phyloP scores from a whole-genome alignment of 2,329 filamentous ascomycete species.

The Cladosporium velox region DNA sequence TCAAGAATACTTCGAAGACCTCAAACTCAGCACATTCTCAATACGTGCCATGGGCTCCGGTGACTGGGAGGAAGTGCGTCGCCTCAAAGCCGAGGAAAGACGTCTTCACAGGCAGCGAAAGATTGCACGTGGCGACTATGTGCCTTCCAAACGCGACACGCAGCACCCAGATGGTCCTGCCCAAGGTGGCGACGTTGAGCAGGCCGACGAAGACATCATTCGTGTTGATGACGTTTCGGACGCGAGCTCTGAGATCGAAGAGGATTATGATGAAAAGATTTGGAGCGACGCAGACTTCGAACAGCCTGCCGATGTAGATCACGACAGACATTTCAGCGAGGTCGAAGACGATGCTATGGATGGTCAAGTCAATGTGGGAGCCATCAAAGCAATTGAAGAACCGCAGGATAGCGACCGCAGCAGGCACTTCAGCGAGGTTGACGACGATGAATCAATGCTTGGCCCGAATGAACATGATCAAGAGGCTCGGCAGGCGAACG shows the following conservation, averaged over 20 bases:
- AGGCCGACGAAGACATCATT: constrained; percentile 17
- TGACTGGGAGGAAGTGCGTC: constrained; percentile 11
- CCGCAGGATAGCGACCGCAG: not conserved
- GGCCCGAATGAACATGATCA: not conserved
- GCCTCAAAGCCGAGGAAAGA: constrained; percentile 9
- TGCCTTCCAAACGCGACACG: not conserved
- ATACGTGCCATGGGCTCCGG: constrained; percentile 8
- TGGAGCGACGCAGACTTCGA: constrained; percentile 16
- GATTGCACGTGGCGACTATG: not conserved
- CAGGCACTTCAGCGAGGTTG: not conserved
- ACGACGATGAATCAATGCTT: not conserved
- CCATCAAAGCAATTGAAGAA: not conserved
- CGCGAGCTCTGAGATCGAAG: not conserved
- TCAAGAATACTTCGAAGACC: constrained; percentile 14
- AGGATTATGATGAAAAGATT: not conserved
- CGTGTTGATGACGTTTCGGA: constrained; percentile 5
- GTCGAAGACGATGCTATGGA: constrained; percentile 6
- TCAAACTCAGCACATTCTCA: constrained; percentile 10
- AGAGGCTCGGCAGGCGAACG: not conserved
- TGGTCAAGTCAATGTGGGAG: not conserved
- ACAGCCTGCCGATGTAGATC: constrained; percentile 9
- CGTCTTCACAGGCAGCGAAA: constrained; percentile 13
- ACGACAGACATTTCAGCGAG: constrained; percentile 12
- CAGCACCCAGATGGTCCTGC: constrained; percentile 15
- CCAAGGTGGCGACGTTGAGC: constrained; percentile 5